Conservation (phyloP, 495 filamentous ascomycete species). For the Amphirosellinia nigrospora region DNA sequence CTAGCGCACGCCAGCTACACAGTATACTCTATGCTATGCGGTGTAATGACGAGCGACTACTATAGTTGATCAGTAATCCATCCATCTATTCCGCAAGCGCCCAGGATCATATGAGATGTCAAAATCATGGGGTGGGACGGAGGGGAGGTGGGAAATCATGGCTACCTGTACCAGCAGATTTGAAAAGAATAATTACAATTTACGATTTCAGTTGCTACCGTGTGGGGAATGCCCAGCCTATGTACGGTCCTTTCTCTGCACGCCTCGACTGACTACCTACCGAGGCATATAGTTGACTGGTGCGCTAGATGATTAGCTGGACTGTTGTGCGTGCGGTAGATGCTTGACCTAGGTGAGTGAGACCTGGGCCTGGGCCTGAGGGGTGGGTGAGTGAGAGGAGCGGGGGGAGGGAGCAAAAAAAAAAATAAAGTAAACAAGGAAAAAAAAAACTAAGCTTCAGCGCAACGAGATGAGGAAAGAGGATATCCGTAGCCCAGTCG, state of each 20-base stretch:
- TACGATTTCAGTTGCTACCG: neutral
- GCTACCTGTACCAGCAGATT: too few relatives aligned
- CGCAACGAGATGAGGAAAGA: neutral
- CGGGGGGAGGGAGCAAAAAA: neutral
- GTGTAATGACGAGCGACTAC: neutral
- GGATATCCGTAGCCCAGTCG: neutral
- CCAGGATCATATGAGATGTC: neutral
- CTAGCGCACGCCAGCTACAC: neutral
- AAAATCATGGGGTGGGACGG: too few relatives aligned
- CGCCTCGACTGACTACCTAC: neutral
- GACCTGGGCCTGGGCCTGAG: neutral
- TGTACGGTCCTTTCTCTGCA: slow-evolving; percentile 16
- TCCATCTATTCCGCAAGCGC: too few relatives aligned
- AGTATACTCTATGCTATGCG: neutral
- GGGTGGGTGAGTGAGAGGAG: neutral
- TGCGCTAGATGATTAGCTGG: slow-evolving; percentile 2
- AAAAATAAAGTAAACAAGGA: neutral
- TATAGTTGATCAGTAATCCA: slow-evolving; percentile 2
- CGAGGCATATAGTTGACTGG: neutral
- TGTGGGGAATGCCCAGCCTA: slow-evolving; percentile 3
- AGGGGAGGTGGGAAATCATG: neutral
- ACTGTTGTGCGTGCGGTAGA: slow-evolving; percentile 1
- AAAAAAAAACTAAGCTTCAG: neutral
- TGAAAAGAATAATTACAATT: neutral
- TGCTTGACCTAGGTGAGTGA: slow-evolving; percentile 20